These are phyloP conservation scores for Tricholoma saponaceum DNA, from an alignment of 768 basidiomycete genomes.

Conservation along the genomic window DNA sequence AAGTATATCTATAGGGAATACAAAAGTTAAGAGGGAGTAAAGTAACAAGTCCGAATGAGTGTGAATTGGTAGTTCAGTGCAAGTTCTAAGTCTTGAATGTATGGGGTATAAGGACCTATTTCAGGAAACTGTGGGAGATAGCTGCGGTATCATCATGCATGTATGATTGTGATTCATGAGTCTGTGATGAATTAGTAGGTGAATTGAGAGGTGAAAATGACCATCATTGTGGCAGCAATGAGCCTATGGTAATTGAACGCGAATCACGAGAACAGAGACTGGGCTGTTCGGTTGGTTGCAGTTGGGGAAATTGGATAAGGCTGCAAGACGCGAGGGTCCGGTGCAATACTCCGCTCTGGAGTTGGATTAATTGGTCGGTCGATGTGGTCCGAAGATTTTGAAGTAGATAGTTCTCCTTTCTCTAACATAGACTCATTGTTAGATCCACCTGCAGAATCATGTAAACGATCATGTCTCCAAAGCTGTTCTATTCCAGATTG, in stretches of 20 bases:
- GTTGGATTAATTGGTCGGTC: slow-evolving; percentile 50
- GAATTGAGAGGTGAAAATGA: slow-evolving; percentile 26
- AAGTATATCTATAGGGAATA: not conserved
- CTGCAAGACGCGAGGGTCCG: slow-evolving; percentile 38
- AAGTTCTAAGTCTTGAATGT: not conserved
- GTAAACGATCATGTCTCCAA: slow-evolving; percentile 16
- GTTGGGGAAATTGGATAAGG: slow-evolving; percentile 45
- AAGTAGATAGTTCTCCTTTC: slow-evolving; percentile 23
- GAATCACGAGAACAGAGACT: slow-evolving; percentile 32
- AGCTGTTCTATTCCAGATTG: slow-evolving; percentile 38
- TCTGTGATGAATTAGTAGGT: slow-evolving; percentile 12
- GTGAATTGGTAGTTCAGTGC: not conserved
- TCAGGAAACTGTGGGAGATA: not conserved
- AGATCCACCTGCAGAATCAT: slow-evolving; percentile 10
- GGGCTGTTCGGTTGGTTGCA: slow-evolving; percentile 25
- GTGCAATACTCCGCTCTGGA: slow-evolving; percentile 38
- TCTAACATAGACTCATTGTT: slow-evolving; percentile 34
- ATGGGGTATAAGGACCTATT: not conserved
- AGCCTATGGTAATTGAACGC: slow-evolving; percentile 34
- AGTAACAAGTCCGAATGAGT: not conserved
- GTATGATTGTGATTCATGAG: slow-evolving; percentile 10
- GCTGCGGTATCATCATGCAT: slow-evolving; percentile 8
- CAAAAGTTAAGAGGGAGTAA: not conserved
- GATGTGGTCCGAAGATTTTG: slow-evolving; percentile 12
- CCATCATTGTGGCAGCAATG: slow-evolving; percentile 35